These are phyloP conservation scores for Ophiostoma populinum DNA, from an alignment of 2,329 filamentous ascomycete species.

Conservation along the genomic window DNA sequence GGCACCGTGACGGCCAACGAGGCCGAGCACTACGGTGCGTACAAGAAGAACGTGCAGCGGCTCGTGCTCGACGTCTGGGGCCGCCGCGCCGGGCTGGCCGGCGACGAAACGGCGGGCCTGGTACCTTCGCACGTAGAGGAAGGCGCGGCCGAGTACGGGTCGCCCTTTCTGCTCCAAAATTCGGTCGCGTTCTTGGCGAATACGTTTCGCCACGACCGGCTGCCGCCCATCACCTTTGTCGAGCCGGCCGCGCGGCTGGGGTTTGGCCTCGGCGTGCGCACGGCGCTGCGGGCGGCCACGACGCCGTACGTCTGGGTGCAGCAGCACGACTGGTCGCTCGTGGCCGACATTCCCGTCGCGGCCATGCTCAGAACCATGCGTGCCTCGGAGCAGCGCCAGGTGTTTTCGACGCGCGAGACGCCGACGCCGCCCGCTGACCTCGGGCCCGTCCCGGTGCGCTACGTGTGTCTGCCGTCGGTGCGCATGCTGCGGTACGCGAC, in stretches of 20 bases:
- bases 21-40: conserved; percentile 23
- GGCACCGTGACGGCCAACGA: conserved; percentile 31
- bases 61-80: conserved; percentile 18
- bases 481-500: conserved; percentile 33
- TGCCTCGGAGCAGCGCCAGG: conserved; percentile 12
- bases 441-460: conserved; percentile 27
- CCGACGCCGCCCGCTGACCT: background rate
- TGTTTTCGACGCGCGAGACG: background rate
- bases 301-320: conserved; percentile 40
- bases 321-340: conserved; percentile 38
- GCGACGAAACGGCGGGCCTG: background rate
- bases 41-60: conserved; percentile 29
- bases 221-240: conserved; percentile 26
- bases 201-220: conserved; percentile 16
- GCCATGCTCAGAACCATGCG: conserved; percentile 29
- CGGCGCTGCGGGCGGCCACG: conserved; percentile 26
- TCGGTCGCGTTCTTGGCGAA: conserved; percentile 19
- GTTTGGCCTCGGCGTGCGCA: conserved; percentile 35
- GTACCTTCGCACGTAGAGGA: background rate
- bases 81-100: background rate
- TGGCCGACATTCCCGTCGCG: conserved; percentile 25
- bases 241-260: conserved; percentile 29
- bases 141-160: conserved; percentile 31
- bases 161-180: conserved; percentile 15
- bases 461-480: conserved; percentile 34